Base-by-base conservation (phyloP, 805 yeast species). In the Yarrowia porcina region DNA sequence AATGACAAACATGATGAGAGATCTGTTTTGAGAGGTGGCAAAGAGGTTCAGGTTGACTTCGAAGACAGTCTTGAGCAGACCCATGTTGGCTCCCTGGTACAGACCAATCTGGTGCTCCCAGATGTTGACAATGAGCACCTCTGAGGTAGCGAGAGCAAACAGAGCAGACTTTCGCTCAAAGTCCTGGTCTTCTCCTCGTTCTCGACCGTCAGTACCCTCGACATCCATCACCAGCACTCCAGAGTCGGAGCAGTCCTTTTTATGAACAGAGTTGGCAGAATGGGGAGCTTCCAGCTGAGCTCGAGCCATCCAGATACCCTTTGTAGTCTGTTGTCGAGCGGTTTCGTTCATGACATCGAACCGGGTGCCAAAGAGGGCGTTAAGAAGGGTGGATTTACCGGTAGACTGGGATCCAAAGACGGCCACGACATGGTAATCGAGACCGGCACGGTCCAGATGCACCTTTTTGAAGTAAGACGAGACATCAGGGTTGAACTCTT, bases 171-270 rank as follows among this genome's bases (percentile, higher is more conserved):
- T 94, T 64, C 99, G 83, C 75, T 94, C 99, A 74, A 94, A 94
- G 75, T 94, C 99, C 75, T 94, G 97, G 74, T 94, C 98, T 70
- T 94, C 99, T 25, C 98, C 98, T 63, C 97, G 83, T 75, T 94
- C 99, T 65, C 97, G 82, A 54, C 99, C 98, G 76, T 94, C 99
- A 0, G 97, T 92, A 54, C 99, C 99, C 76, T 94, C 99, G n/a
- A 94, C 98, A 72, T 94, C 99, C 82, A 94, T 82, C 2, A 94
- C 96, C 65, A 90, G 81, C 11, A 90, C 78, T 66, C 84, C 79
- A 6, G 67, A 65, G 23, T 65, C 49, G 23, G 47, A 41, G 33
- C 59, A 52, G 23, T 52, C 59, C 27, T 23, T 7, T 17, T 13
- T 12, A 5, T 56, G 49, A n/a, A 30, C 42, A 3, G 54, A 32